Evolutionary conservation across 352 stramenopile species (phyloP), one percentile per base, ranked within the genome.

Genomic region (Hyaloperonospora brassicae): DNA sequence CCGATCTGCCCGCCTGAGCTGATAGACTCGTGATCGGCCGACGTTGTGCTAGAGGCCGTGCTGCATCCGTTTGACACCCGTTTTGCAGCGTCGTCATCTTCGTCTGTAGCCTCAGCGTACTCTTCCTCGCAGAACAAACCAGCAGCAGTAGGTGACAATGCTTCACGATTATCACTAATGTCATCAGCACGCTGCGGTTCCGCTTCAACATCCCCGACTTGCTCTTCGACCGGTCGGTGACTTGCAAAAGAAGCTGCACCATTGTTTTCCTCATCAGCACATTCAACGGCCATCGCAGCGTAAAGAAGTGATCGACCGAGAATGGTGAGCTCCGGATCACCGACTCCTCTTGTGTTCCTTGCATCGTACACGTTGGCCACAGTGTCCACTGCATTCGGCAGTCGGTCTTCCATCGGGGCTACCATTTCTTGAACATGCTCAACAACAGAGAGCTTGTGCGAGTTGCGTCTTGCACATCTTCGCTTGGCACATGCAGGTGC

Each of bases 81-180:
- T 17, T n/a, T 21, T 22, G 17, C 17, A 21, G 53, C 30, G 12
- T 53, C 36, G 7, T 41, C 27, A 30, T 64, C 55, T 46, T 62
- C 64, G 4, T 61, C 60, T 45, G 35, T 48, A 50, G 58, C 53
- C 2, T 79, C 78, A 48, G 75, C 72, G 41, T 84, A 87, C 24
- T 86, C 70, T 69, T 89, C 79, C 41, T 73, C 76, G 36, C 79
- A 89, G 34, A 87, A 69, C 46, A 89, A 55, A 41, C 70, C 67
- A 8, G 78, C 70, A 36, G 68, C 63, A 31, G 52, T 63, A 10
- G 76, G 76, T 30, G 76, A 85, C 8, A 74, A 52, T 22, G 55
- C 36, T 55, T 59, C 63, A 47, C 54, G 52, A 21, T 21, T 47
- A 38, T 68, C 48, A 30, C 23, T 59, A 23, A 23, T 1, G 31